Percentiles rank a stretch among this genome's conserved stretches.
Evolutionary conservation across 2,329 filamentous ascomycete species (phyloP).

Genomic region (Hysterium pulicare): DNA sequence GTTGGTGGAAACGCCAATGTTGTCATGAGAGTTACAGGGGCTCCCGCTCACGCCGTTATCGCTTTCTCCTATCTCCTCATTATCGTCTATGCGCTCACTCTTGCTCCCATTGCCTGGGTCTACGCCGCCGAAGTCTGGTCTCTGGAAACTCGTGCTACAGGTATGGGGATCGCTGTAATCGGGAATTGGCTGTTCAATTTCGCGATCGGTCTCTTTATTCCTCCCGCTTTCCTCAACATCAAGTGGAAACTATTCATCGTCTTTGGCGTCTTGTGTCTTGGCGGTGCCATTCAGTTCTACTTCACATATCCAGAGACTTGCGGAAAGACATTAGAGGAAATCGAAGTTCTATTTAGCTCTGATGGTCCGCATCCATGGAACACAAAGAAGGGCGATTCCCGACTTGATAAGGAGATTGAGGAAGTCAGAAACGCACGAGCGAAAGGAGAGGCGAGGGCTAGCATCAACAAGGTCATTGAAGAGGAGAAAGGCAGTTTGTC

Average conservation of each 20-base stretch:
- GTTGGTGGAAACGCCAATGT: constrained; percentile 51
- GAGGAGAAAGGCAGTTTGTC: constrained; percentile 12
- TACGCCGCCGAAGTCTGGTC: constrained; percentile 65
- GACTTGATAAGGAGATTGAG: constrained; percentile 27
- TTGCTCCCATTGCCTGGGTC: constrained; percentile 63
- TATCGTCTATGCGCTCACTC: constrained; percentile 61
- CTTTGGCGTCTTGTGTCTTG: constrained; percentile 48
- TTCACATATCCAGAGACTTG: constrained; percentile 42
- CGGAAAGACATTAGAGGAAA: constrained; percentile 29
- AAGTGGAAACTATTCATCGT: constrained; percentile 53
- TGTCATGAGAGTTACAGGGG: constrained; percentile 50
- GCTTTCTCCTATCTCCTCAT: constrained; percentile 64
- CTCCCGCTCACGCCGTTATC: constrained; percentile 60
- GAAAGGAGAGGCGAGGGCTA: constrained; percentile 22
- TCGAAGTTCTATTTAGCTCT: constrained; percentile 19
- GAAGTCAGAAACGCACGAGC: constrained; percentile 20
- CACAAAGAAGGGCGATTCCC: constrained; percentile 33
- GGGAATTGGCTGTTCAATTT: constrained; percentile 55
- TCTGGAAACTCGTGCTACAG: constrained; percentile 57
- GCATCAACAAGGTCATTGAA: constrained; percentile 18
- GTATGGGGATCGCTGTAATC: constrained; percentile 56
- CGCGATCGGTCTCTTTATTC: constrained; percentile 57
- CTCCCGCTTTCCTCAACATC: constrained; percentile 58
- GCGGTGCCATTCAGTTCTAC: constrained; percentile 45
- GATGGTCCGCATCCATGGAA: constrained; percentile 30